These are phyloP conservation scores for Amanita exitialis DNA, from an alignment of 768 basidiomycete species.

Conservation along the genomic window DNA sequence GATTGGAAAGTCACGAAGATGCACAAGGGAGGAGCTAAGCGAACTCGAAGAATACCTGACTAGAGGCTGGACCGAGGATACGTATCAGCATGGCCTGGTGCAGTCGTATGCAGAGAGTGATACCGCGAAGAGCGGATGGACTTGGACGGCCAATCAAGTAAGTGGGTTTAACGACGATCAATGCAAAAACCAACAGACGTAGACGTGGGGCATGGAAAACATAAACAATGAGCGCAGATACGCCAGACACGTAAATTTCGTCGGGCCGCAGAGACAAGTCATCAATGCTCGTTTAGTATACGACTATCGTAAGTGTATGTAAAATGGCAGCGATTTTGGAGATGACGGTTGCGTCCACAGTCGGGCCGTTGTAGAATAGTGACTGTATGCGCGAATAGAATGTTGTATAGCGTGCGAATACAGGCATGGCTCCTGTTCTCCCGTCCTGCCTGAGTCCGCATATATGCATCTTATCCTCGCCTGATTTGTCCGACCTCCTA, in stretches of 20 bases:
- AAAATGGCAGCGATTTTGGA: background rate
- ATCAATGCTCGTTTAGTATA: conserved; percentile 52
- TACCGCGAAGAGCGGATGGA: conserved; percentile 46
- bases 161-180: conserved; percentile 5
- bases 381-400: no score
- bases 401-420: conserved; percentile 3
- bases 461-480: conserved; percentile 62
- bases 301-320: conserved; percentile 47
- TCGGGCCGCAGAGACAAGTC: conserved; percentile 46
- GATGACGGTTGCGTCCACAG: background rate
- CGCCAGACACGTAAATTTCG: conserved; percentile 52
- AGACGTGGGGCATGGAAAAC: conserved; percentile 59
- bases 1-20: conserved; percentile 42
- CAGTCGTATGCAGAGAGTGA: conserved; percentile 46
- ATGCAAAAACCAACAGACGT: background rate
- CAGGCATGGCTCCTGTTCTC: conserved; percentile 26
- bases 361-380: background rate
- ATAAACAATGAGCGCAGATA: conserved; percentile 53
- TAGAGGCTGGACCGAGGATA: conserved; percentile 30
- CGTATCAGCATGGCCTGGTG: conserved; percentile 31
- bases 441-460: conserved; percentile 78
- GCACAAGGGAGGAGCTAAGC: conserved; percentile 25
- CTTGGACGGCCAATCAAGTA: conserved; percentile 62
- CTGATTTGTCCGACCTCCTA: conserved; percentile 58
- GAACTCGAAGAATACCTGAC: conserved; percentile 41